Base-by-base conservation (phyloP, 345 rosid genomes). In the Capsella bursapastoris region DNA sequence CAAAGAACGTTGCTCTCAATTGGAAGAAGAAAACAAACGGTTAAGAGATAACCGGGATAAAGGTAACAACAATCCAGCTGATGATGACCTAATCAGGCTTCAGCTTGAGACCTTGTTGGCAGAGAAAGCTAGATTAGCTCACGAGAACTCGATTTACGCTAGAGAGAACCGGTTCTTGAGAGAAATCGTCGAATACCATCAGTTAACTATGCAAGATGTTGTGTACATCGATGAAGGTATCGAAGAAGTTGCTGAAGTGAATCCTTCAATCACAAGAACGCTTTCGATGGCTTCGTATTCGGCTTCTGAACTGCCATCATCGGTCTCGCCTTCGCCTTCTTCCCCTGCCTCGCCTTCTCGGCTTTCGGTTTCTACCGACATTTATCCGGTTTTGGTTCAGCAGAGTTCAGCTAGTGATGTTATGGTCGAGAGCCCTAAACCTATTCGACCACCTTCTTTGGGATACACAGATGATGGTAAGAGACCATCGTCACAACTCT, bases 21-120 rank as follows among this genome's bases (percentile, higher is more conserved):
- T 92, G 57, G 99, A 96, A 76, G 95, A 89, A 65, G 99, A 96
- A 70, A 96, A 96, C 77, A 90, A 85, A 73, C 82, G 84, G 77
- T 86, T 96, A 59, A 82, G 99, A 56, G 99, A 92, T 80, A 83
- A 89, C 70, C 86, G 89, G 31, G 98, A 87, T 27, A 96, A 87
- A 77, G 96, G 93, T 28, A 84, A 79, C 45, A 87, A 83, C 71
- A 71, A 65, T 72, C 90, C 84, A 40, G 97, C 92, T 0, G 99
- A 96, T 44, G 99, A 96, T 62, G 99, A 96, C 60, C 77, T 96
- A 88, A 90, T 96, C 70, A 90, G 98, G 48, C 93, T 90, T 67
- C 99, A 96, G 63, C 81, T 96, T n/a, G 99, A 96, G 80, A 89
- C 99, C 11, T 87, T 96, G 13, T 79, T 96, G 68, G 98, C 97